Evolutionary conservation across 768 basidiomycete species (phyloP), one percentile per base, ranked within the genome.

Genomic region (Kwoniella dendrophila): DNA sequence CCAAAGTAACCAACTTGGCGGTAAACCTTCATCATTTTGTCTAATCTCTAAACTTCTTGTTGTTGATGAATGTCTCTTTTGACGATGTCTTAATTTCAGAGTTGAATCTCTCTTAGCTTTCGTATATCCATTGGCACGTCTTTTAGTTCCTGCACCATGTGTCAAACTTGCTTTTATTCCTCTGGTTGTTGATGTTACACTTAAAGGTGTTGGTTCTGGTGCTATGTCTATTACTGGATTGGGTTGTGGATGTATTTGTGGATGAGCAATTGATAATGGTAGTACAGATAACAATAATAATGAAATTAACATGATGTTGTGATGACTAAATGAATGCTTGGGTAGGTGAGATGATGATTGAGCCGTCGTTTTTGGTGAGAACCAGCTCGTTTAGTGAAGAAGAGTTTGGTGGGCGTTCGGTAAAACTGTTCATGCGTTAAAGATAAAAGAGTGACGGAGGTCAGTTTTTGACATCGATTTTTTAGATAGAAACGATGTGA

Each of bases 1-100:
- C 24, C 65, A 58, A 16, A 78, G 56, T 34, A 78, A 54, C 77
- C 77, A 78, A 41, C 40, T 44, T 4, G 60, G 45, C 4, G 60
- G 60, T 44, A 65, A 47, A 29, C 57, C 63, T 24, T 57, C 62
- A 27, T 60, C 63, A 22, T 62, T 51, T 10, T 33, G 58, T 30
- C 63, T 65, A 2, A 36, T 48, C 14, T 50, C 44, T 30, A 65
- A 14, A 12, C 6, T 36, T 3, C 20, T 24, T 7, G 16, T 18
- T 30, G 45, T 20, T 29, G 8, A 26, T 34, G 32, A 34, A 38
- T 62, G 60, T 50, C 60, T 43, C 26, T 55, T 54, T 26, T 48
- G 40, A 11, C 51, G 56, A 55, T 64, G 63, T 24, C 40, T 50
- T 30, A 43, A 30, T 29, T 57, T 22, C 32, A 33, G 58, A 38